Conservation (phyloP, 2,329 filamentous ascomycete genomes). For the Pseudocercospora pini-densiflorae region DNA sequence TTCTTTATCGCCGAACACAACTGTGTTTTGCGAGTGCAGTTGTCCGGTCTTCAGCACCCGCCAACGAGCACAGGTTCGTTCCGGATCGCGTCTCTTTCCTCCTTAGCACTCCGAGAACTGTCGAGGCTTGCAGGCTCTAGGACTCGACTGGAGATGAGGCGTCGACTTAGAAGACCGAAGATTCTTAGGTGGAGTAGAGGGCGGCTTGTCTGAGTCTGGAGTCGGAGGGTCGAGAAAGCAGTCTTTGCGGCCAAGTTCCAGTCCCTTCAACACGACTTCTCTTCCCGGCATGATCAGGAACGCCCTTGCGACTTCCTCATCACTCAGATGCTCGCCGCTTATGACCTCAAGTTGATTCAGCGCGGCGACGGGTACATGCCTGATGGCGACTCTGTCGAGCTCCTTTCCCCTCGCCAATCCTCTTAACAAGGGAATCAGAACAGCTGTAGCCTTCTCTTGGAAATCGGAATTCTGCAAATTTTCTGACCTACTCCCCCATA, state of each 20-base stretch:
- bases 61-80: neutral
- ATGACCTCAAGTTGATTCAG: conserved; percentile 7
- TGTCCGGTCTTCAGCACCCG: neutral
- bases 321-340: conserved; percentile 5
- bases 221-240: neutral
- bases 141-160: neutral
- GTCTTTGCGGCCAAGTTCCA: conserved; percentile 6
- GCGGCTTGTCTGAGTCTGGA: neutral
- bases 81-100: too few relatives aligned
- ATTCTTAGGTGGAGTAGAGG: neutral
- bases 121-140: neutral
- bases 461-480: conserved; percentile 13
- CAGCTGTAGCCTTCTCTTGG: conserved; percentile 6
- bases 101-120: neutral
- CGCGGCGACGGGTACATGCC: neutral
- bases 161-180: neutral
- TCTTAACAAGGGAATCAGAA: conserved; percentile 13
- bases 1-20: neutral
- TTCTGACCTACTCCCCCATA: conserved; percentile 6
- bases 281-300: conserved; percentile 11
- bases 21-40: neutral
- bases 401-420: neutral
- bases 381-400: conserved; percentile 11
- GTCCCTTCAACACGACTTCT: conserved; percentile 17
- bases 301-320: conserved; percentile 10